A percentile compares a stretch with the other conserved stretches of the same genome.
These are phyloP conservation scores for Colletotrichum sp. DNA, from an alignment of 2,329 filamentous ascomycete genomes.

Conservation along the genomic window DNA sequence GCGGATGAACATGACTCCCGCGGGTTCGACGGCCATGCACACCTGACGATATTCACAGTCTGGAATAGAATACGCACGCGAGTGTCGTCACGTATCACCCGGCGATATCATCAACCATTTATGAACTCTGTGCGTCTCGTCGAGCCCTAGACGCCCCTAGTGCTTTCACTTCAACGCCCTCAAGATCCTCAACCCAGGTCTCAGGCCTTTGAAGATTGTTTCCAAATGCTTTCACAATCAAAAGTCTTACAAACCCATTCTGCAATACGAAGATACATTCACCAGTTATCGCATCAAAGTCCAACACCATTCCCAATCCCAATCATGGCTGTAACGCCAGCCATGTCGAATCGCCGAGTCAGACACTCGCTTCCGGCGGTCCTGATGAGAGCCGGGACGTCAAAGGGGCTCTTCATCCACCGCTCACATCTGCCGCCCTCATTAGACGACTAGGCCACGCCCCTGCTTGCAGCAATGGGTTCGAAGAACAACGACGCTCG, in stretches of 20 bases:
- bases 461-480: slow-evolving; percentile 60
- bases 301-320: neutral
- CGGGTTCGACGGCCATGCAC: neutral
- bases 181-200: neutral
- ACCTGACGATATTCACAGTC: neutral
- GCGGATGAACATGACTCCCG: neutral
- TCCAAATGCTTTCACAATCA: neutral
- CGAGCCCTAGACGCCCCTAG: neutral
- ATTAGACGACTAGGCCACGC: slow-evolving; percentile 49
- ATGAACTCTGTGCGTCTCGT: neutral
- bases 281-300: neutral
- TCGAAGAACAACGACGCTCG: slow-evolving; percentile 57
- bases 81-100: too few species aligned
- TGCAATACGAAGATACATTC: neutral
- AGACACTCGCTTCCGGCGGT: slow-evolving; percentile 47
- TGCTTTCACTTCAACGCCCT: neutral
- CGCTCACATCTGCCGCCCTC: slow-evolving; percentile 53
- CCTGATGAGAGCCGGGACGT: slow-evolving; percentile 68
- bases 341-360: neutral
- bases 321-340: slow-evolving; percentile 3
- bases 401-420: slow-evolving; percentile 64
- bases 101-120: neutral
- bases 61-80: neutral
- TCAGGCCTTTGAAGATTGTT: neutral
- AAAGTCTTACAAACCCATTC: neutral